phyloP scores from a whole-genome alignment of 2,329 filamentous ascomycete genomes.

The Pseudocercospora macadamiae region DNA sequence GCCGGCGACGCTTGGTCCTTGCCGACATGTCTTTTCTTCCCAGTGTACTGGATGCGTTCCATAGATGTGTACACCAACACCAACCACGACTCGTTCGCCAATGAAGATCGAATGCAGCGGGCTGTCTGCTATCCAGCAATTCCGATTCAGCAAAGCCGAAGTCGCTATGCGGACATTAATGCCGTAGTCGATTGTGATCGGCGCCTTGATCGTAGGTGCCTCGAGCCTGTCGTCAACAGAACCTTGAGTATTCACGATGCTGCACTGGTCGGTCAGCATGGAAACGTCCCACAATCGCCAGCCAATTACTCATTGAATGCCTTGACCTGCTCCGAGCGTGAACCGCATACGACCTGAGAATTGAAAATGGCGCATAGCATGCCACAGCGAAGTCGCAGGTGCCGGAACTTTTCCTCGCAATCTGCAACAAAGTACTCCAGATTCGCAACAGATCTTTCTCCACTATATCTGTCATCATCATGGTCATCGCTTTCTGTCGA shows the following conservation, averaged over 20 bases:
- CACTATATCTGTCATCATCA: background rate
- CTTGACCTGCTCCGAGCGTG: background rate
- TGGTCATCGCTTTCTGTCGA: background rate
- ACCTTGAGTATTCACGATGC: background rate
- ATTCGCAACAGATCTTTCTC: background rate
- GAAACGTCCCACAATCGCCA: no score
- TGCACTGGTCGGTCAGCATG: background rate
- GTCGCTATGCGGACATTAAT: background rate
- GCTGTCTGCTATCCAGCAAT: slow-evolving; percentile 1
- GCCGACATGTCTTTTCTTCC: background rate
- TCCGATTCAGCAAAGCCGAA: background rate
- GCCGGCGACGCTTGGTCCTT: slow-evolving; percentile 1
- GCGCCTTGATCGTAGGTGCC: background rate
- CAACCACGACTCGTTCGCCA: background rate
- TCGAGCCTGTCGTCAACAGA: background rate
- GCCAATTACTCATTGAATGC: background rate
- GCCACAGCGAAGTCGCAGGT: slow-evolving; percentile 1
- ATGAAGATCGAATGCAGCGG: background rate
- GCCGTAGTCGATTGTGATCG: background rate
- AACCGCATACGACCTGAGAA: background rate
- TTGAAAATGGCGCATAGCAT: background rate
- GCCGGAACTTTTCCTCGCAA: slow-evolving; percentile 1
- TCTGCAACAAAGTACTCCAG: slow-evolving; percentile 4
- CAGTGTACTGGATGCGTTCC: background rate
- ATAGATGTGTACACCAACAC: background rate